Conservation (phyloP, 768 basidiomycete species). For the Tricholoma flavovirens region DNA sequence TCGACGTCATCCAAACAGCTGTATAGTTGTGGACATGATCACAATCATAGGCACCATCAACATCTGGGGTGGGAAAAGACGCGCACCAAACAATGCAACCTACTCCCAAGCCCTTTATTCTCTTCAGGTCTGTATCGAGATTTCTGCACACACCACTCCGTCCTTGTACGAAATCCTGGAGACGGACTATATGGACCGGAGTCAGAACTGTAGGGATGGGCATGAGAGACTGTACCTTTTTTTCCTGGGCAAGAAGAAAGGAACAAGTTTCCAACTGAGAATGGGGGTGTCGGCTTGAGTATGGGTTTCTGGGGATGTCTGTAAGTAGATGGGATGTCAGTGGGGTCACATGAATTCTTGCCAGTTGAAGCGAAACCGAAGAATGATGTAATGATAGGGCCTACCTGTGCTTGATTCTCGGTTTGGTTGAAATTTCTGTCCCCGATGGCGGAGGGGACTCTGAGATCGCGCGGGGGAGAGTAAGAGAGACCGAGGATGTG, state of each 20-base stretch:
- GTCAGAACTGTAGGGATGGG: not conserved
- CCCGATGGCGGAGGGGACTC: constrained; percentile 4
- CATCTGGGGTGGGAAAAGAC: not conserved
- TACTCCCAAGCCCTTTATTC: constrained; percentile 72
- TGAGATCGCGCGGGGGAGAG: constrained; percentile 9
- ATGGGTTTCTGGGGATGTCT: not conserved
- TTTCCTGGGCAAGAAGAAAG: constrained; percentile 94
- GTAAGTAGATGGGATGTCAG: not conserved
- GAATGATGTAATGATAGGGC: not conserved
- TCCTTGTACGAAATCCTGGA: constrained; percentile 72
- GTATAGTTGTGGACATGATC: not conserved
- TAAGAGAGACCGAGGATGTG: constrained; percentile 12
- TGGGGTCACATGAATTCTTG: not conserved
- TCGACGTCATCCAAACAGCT: constrained; percentile 87
- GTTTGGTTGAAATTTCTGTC: not conserved
- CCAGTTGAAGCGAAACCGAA: not conserved
- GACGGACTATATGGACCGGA: constrained; percentile 43
- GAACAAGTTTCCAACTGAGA: constrained; percentile 74
- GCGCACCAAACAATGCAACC: constrained; percentile 78
- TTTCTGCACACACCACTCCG: constrained; percentile 81
- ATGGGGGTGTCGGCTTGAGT: constrained; percentile 11
- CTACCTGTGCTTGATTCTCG: not conserved
- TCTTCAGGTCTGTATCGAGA: constrained; percentile 64
- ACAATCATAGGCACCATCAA: not conserved
- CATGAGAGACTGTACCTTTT: constrained; percentile 50